Evolutionary conservation across 495 filamentous ascomycete genomes (phyloP), one percentile per base, ranked within the genome.

Genomic region (Daldinia vernicosa): DNA sequence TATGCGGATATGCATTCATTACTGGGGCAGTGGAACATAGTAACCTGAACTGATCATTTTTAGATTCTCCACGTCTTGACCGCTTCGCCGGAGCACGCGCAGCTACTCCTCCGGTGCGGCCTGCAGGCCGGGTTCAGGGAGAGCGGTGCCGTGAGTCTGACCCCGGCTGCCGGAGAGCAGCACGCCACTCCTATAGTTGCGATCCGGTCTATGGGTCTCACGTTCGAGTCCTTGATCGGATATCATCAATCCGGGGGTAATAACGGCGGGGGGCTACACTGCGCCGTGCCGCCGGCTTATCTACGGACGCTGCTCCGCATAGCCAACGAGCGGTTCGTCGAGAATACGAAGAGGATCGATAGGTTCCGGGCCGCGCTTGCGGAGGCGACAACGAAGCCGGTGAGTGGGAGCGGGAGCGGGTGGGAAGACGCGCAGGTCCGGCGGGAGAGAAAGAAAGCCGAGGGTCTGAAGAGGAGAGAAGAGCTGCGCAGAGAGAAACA

Each of bases 21-120:
- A 47, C 43, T 47, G 43, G 43, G 17, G 43, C 43, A 47, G 17
- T 47, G 43, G n/a, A 47, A 22, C 17, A 24, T 12, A 4, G n/a
- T 3, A 14, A 24, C 17, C 6, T 47, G n/a, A 22, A 3, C 8
- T 14, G 9, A 47, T 6, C n/a, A 3, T 3, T 47, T 9, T 24
- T 69, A 97, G 94, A 97, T 98, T 70, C 86, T 98, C 3, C 94
- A 98, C 69, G 84, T 98, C 47, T 84, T 95, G 71, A 87, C 93
- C 0, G 87, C 91, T 4, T 93, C 90, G 1, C 84, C 88, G 0
- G 77, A 86, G 53, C 86, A 92, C 69, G 93, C 95, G 3, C 89
- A 95, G 45, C 75, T 83, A 7, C 84, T 95, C 6, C 82, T 97
- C 32, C 83, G 86, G 12, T 90, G 91, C 12, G 95, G 91, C 4